Percentiles rank a stretch among this genome's conserved stretches.
Evolutionary conservation across 768 basidiomycete species (phyloP).

Genomic region (Crucibulum laeve): DNA sequence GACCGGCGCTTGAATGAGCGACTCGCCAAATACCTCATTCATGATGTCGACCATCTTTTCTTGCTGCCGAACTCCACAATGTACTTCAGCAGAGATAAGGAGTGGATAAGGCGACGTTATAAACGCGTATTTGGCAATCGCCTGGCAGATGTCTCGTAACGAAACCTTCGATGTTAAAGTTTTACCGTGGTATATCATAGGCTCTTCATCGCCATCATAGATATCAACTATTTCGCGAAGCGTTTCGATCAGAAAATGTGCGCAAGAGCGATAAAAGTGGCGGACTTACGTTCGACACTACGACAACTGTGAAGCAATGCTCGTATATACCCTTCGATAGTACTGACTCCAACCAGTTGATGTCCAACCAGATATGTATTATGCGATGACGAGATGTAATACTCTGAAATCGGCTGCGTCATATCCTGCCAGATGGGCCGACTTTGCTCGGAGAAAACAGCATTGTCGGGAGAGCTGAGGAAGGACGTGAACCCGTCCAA

Average conservation of each 20-base stretch:
- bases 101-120: constrained; percentile 92
- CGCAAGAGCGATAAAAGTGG: constrained; percentile 48
- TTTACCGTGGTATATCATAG: constrained; percentile 90
- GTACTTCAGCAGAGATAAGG: constrained; percentile 96
- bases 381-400: constrained; percentile 86
- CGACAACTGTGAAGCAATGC: constrained; percentile 86
- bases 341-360: constrained; percentile 84
- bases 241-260: constrained; percentile 25
- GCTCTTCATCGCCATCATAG: constrained; percentile 82
- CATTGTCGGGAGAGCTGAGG: constrained; percentile 78
- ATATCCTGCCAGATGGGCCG: constrained; percentile 69
- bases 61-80: constrained; percentile 65
- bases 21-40: constrained; percentile 41
- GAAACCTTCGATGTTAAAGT: constrained; percentile 87
- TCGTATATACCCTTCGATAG: constrained; percentile 89
- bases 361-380: constrained; percentile 90
- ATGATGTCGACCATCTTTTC: constrained; percentile 45
- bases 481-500: constrained; percentile 73
- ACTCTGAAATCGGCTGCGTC: constrained; percentile 84
- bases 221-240: constrained; percentile 67
- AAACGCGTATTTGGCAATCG: constrained; percentile 91
- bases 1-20: constrained; percentile 30
- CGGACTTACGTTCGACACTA: constrained; percentile 82
- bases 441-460: constrained; percentile 42
- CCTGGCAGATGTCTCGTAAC: constrained; percentile 77